Base-by-base conservation (phyloP, 129 eudicot species). In the Ambrosia artemisiifolia region DNA sequence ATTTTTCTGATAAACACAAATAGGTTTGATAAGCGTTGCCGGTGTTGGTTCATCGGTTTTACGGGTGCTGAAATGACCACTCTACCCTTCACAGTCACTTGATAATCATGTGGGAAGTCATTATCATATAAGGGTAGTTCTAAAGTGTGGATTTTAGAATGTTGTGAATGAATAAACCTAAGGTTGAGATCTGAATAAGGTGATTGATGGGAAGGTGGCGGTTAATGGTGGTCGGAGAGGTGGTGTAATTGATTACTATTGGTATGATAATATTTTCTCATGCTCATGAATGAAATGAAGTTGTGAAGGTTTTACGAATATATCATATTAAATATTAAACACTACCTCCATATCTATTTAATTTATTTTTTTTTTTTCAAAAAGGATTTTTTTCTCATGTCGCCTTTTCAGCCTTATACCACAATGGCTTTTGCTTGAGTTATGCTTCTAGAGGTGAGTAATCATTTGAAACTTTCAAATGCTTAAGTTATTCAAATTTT, bases 1-100 rank as follows among this genome's bases (percentile, higher is more conserved):
- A n/a, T n/a, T n/a, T n/a, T n/a, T n/a, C n/a, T n/a, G n/a, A n/a
- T n/a, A n/a, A n/a, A n/a, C n/a, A n/a, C n/a, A n/a, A n/a, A n/a
- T n/a, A 86, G 79, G 72, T 89, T 89, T 4, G 92, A 82, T 69
- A 76, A 36, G 6, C 92, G 79, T 46, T 81, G 73, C 82, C 82
- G 49, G 74, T 77, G 80, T 7, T 80, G 77, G 77, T 70, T 24
- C 7, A 65, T 71, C 36, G 65, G 50, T 49, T 66, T 72, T 32
- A 69, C 67, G 2, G 65, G 53, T 28, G 83, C 84, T 0, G 49
- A 36, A 74, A 74, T 63, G 64, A 86, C 81, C 33, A 77, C 81
- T 8, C 18, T 85, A 28, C 16, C 74, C 72, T 57, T 80, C 63
- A 78, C 67, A 0, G 69, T 71, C 50, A 87, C 82, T 33, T 49